These are phyloP conservation scores for Sinapis alba DNA, from an alignment of 441 rosid species.

Conservation along the genomic window DNA sequence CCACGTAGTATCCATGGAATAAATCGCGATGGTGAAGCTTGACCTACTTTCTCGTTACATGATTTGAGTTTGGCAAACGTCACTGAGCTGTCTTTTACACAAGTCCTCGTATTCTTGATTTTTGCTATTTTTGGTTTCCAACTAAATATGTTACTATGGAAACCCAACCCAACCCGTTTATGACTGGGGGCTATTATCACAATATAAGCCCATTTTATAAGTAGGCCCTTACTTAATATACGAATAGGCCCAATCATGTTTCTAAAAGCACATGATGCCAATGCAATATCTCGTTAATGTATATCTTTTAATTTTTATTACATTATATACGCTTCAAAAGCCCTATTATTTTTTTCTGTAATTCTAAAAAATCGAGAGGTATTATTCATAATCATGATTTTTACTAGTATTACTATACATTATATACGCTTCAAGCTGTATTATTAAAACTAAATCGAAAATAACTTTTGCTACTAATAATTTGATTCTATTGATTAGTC, in stretches of 20 bases:
- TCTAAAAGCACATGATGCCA: not conserved
- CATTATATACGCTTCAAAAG: not conserved
- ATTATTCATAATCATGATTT: not conserved
- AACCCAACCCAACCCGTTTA: not conserved
- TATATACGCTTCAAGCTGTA: not conserved
- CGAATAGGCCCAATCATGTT: not conserved
- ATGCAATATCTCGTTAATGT: not conserved
- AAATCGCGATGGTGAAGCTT: not conserved
- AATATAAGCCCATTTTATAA: constrained; percentile 6
- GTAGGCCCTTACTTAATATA: not conserved
- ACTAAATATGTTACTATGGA: not conserved
- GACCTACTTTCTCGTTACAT: constrained; percentile 8
- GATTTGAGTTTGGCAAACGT: constrained; percentile 7
- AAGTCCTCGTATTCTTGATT: not conserved
- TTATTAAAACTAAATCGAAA: not conserved
- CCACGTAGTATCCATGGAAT: constrained; percentile 6
- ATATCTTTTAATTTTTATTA: not conserved
- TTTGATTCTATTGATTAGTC: not conserved
- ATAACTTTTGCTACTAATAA: not conserved
- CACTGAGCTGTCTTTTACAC: not conserved
- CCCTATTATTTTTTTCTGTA: not conserved
- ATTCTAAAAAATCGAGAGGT: not conserved
- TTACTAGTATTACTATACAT: not conserved
- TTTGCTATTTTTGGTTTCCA: not conserved
- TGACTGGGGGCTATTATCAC: constrained; percentile 15